A percentile compares a stretch with the other conserved stretches of the same genome.
These are phyloP conservation scores for Sechiopsis laciniata DNA, from an alignment of 306 rosid species.

Conservation along the genomic window DNA sequence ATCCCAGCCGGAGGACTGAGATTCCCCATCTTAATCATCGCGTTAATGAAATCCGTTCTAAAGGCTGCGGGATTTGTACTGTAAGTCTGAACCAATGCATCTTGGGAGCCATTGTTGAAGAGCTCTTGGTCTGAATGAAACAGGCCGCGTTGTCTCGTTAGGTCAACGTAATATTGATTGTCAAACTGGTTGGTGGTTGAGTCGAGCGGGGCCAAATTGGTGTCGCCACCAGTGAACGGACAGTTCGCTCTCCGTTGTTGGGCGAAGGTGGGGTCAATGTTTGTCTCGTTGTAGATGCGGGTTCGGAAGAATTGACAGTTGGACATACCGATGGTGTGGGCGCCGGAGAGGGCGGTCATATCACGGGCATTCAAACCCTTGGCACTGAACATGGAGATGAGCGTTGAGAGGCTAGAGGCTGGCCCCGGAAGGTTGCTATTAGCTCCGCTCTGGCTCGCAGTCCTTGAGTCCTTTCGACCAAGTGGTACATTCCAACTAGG, in stretches of 20 bases:
- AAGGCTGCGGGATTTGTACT: conserved; percentile 31
- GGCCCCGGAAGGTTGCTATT: conserved; percentile 57
- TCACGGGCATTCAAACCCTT: conserved; percentile 44
- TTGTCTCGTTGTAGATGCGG: conserved; percentile 66
- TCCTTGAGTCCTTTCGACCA: conserved; percentile 68
- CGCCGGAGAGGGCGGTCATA: conserved; percentile 65
- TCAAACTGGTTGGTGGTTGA: conserved; percentile 37
- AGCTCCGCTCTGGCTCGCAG: conserved; percentile 57
- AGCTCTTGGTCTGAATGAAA: conserved; percentile 74
- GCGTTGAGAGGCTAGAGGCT: conserved; percentile 36
- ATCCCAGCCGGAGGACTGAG: conserved; percentile 60
- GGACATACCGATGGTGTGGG: conserved; percentile 53
- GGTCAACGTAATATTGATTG: conserved; percentile 45
- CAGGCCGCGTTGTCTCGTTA: conserved; percentile 47
- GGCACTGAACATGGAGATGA: conserved; percentile 33
- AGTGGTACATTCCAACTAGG: conserved; percentile 58
- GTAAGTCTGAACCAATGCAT: conserved; percentile 48
- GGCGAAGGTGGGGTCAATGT: conserved; percentile 49
- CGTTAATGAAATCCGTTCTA: conserved; percentile 47
- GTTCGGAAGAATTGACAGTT: conserved; percentile 44
- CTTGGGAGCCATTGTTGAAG: conserved; percentile 52
- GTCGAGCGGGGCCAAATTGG: conserved; percentile 60
- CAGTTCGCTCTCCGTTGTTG: conserved; percentile 35
- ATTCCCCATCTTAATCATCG: conserved; percentile 62
- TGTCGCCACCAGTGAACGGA: conserved; percentile 45